Conservation (phyloP, 2,329 filamentous ascomycete genomes). For the Bipolaris cookei region DNA sequence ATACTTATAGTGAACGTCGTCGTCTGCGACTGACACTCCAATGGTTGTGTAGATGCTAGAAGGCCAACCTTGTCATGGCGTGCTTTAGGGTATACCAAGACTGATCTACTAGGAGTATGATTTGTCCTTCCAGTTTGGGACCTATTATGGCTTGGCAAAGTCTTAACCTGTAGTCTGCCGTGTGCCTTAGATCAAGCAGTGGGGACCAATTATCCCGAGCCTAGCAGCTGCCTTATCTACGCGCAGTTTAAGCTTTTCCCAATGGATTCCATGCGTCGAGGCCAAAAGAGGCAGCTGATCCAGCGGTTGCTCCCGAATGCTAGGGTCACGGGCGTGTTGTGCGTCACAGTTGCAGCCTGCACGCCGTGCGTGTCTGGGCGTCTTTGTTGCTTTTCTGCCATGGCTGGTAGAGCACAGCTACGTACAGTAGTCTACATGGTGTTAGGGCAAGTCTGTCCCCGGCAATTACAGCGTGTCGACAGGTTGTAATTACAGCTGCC, state of each 20-base stretch:
- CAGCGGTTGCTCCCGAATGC: constrained; percentile 12
- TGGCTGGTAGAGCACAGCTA: neutral
- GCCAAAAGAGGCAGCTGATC: constrained; percentile 13
- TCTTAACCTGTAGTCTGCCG: constrained; percentile 11
- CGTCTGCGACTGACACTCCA: neutral
- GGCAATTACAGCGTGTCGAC: too few relatives aligned
- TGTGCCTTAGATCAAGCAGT: neutral
- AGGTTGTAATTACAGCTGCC: too few relatives aligned
- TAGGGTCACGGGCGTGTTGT: neutral
- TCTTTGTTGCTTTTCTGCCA: constrained; percentile 4
- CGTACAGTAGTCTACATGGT: neutral
- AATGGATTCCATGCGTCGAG: constrained; percentile 8
- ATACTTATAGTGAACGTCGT: constrained; percentile 17
- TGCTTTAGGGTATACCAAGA: constrained; percentile 8
- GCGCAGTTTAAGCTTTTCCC: constrained; percentile 9
- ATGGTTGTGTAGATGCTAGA: constrained; percentile 1
- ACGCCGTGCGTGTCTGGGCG: neutral
- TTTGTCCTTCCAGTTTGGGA: constrained; percentile 17
- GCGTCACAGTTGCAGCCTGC: constrained; percentile 5
- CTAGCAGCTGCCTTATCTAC: constrained; percentile 13
- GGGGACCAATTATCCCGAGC: constrained; percentile 4
- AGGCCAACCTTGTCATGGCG: constrained; percentile 10
- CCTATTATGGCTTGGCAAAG: constrained; percentile 14
- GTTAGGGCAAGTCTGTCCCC: too few relatives aligned
- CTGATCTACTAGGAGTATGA: constrained; percentile 12